A percentile compares a stretch with the other conserved stretches of the same genome.
Conservation (phyloP, 306 rosid genomes). For the Carpinus viminea region DNA sequence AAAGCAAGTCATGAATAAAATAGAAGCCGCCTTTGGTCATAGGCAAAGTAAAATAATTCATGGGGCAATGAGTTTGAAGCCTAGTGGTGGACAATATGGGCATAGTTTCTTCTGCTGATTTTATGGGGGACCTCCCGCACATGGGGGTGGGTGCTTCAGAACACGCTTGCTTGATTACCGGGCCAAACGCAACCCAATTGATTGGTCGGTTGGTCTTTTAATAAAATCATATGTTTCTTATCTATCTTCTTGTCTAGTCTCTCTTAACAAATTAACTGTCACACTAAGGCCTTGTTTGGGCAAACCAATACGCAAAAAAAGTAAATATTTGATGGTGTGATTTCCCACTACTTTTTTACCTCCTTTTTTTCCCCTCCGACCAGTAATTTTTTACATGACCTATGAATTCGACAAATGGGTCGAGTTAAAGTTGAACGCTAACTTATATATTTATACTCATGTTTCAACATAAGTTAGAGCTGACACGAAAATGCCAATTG, state of each 20-base stretch:
- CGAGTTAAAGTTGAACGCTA: too few relatives aligned
- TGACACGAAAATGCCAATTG: too few relatives aligned
- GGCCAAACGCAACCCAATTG: constrained; percentile 40
- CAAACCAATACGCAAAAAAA: not conserved
- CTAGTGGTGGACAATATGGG: constrained; percentile 45
- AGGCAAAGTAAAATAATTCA: not conserved
- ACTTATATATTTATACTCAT: too few relatives aligned
- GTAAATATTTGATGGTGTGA: too few relatives aligned
- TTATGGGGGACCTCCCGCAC: constrained; percentile 59
- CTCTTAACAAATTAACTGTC: not conserved
- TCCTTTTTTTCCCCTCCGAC: too few relatives aligned
- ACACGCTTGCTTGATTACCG: constrained; percentile 71
- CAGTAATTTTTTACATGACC: too few relatives aligned
- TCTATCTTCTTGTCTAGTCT: too few relatives aligned
- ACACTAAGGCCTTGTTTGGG: not conserved
- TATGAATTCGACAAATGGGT: too few relatives aligned
- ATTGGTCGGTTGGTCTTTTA: constrained; percentile 36
- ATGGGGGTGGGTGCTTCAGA: constrained; percentile 58
- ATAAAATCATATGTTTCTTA: not conserved
- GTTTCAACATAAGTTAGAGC: too few relatives aligned
- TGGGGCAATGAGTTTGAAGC: constrained; percentile 26
- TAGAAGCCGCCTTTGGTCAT: constrained; percentile 40
- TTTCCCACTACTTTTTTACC: too few relatives aligned
- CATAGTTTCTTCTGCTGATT: constrained; percentile 34
- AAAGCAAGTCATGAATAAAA: constrained; percentile 32